phyloP scores from a whole-genome alignment of 441 rosid species.

The Populus tomentosa region DNA sequence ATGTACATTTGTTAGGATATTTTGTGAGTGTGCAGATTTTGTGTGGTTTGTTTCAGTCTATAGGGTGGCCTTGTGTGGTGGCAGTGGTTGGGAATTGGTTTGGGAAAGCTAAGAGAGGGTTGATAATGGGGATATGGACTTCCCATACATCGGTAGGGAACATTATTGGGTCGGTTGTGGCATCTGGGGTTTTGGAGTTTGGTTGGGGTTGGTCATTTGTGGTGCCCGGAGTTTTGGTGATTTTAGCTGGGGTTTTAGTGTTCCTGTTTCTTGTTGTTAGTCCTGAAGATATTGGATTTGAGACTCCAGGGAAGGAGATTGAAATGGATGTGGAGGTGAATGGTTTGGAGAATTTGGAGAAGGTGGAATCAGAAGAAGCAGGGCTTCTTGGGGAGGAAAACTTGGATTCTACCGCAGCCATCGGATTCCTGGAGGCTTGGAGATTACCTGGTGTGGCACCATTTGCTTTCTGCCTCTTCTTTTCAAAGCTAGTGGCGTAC shows the following conservation, averaged over 20 bases:
- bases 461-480: slow-evolving; percentile 80
- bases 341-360: slow-evolving; percentile 32
- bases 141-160: slow-evolving; percentile 91
- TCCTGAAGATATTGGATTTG: slow-evolving; percentile 72
- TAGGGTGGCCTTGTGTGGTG: slow-evolving; percentile 97
- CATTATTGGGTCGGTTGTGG: slow-evolving; percentile 73
- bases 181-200: slow-evolving; percentile 67
- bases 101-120: slow-evolving; percentile 86
- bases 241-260: slow-evolving; percentile 54
- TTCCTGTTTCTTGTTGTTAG: slow-evolving; percentile 63
- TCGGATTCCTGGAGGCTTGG: slow-evolving; percentile 86
- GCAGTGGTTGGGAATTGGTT: slow-evolving; percentile 90
- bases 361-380: slow-evolving; percentile 54
- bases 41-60: slow-evolving; percentile 88
- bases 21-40: slow-evolving; percentile 64
- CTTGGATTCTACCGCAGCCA: slow-evolving; percentile 37
- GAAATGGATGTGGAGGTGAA: slow-evolving; percentile 44
- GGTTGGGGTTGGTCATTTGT: slow-evolving; percentile 99
- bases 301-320: slow-evolving; percentile 38
- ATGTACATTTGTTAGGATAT: slow-evolving; percentile 53
- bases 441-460: slow-evolving; percentile 81
- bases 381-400: slow-evolving; percentile 33
- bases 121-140: slow-evolving; percentile 92
- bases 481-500: slow-evolving; percentile 91
- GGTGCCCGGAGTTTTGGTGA: slow-evolving; percentile 67